Base-by-base conservation (phyloP, 768 basidiomycete species). In the Trametes villosa region DNA sequence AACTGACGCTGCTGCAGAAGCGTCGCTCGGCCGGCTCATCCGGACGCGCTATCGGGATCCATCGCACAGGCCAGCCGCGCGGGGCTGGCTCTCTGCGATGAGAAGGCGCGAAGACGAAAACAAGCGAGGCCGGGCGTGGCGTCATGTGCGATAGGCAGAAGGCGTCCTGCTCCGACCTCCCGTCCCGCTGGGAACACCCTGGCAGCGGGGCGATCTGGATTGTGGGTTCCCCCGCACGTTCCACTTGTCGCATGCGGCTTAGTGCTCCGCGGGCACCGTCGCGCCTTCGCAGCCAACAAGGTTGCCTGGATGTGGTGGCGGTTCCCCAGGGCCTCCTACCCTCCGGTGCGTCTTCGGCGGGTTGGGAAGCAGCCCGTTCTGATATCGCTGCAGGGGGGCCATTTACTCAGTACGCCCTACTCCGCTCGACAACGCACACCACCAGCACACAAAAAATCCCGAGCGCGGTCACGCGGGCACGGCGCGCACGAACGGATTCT, bases 271-370 rank as follows among this genome's bases (percentile, higher is more conserved):
- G 56, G 56, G 38, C 36, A 34, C 47, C 17, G 46, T 22, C n/a
- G 47, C n/a, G 56, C 31, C 26, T 46, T 36, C 33, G 36, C 61
- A 40, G 38, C 45, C 17, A 53, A 63, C 61, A 63, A 63, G 27
- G 61, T 41, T 63, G 61, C 56, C 61, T 58, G 56, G 44, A 57
- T 53, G 24, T 18, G 61, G 51, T 29, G 30, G 22, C 13, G 30
- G 9, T 17, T 53, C 36, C 46, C 51, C 52, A 48, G 36, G 42
- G 27, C 38, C 9, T 20, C 2, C 15, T 36, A 49, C n/a, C n/a
- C 22, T 24, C 48, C 31, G 53, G 48, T 54, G 53, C 46, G 40
- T 34, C 51, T 49, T 49, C 47, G 59, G 47, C 18, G 31, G 47
- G 24, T 48, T 18, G 24, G 46, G 27, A 38, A 38, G 36, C 36